Conservation (phyloP, 495 filamentous ascomycete genomes). For the Lichina pygmaea region DNA sequence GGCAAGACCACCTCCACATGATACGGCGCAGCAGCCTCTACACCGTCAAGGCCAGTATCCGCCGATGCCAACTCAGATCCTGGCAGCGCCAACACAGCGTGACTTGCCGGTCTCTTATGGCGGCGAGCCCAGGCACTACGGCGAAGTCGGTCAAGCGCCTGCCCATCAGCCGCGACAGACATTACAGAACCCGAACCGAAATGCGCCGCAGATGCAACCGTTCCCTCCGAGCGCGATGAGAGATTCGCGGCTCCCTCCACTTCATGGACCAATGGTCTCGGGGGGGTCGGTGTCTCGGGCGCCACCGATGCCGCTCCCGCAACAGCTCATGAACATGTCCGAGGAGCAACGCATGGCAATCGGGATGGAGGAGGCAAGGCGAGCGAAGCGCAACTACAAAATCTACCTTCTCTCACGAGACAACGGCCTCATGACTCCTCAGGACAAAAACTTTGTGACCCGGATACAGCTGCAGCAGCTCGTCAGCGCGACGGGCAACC, state of each 20-base stretch:
- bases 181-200: slow-evolving; percentile 20
- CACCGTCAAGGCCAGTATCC: slow-evolving; percentile 8
- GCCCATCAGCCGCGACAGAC: slow-evolving; percentile 21
- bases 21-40: slow-evolving; percentile 2
- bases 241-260: neutral
- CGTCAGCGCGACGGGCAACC: slow-evolving; percentile 68
- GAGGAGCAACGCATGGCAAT: slow-evolving; percentile 55
- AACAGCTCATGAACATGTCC: slow-evolving; percentile 51
- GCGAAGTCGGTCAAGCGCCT: slow-evolving; percentile 12
- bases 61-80: slow-evolving; percentile 9
- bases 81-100: slow-evolving; percentile 8
- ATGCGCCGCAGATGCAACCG: slow-evolving; percentile 11
- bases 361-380: slow-evolving; percentile 71
- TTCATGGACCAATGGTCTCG: neutral
- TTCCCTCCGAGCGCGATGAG: neutral
- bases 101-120: slow-evolving; percentile 5
- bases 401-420: slow-evolving; percentile 81
- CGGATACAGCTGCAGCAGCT: slow-evolving; percentile 93
- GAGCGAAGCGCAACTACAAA: slow-evolving; percentile 95
- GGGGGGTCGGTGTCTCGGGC: neutral
- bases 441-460: slow-evolving; percentile 98
- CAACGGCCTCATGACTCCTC: slow-evolving; percentile 94
- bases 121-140: neutral
- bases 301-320: slow-evolving; percentile 18
- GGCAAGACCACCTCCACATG: slow-evolving; percentile 1